Conservation (phyloP, 768 basidiomycete species). For the Trametes gibbosa region DNA sequence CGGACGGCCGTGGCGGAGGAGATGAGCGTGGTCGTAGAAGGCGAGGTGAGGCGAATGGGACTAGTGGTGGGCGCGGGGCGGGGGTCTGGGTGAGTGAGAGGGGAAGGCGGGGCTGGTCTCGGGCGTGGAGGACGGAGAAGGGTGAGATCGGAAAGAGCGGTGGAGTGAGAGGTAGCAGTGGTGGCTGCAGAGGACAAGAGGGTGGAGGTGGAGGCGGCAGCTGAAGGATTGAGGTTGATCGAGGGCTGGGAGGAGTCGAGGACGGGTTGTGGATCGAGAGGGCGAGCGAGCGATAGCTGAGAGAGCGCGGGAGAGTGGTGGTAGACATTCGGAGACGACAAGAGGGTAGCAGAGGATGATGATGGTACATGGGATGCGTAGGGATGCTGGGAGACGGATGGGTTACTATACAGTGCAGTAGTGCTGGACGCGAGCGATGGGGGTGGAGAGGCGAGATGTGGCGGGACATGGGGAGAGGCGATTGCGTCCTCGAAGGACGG, state of each 20-base stretch:
- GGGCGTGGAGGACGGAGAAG: constrained; percentile 10
- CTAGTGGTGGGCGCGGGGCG: neutral
- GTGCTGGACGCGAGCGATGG: neutral
- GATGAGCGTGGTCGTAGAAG: constrained; percentile 12
- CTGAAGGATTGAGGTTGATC: neutral
- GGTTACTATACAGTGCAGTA: neutral
- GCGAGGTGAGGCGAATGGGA: constrained; percentile 6
- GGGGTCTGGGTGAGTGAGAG: neutral
- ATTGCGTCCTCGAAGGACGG: constrained; percentile 74
- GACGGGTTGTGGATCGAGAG: neutral
- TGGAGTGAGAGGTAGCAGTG: neutral
- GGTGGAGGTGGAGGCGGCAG: constrained; percentile 3
- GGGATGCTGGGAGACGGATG: neutral
- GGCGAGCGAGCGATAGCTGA: neutral
- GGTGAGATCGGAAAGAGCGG: constrained; percentile 8
- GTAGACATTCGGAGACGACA: constrained; percentile 2
- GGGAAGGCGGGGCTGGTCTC: constrained; percentile 1
- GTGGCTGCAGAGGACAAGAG: neutral
- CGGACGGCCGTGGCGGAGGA: constrained; percentile 6
- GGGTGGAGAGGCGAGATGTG: constrained; percentile 16
- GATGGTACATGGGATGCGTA: constrained; percentile 5
- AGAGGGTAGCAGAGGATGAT: constrained; percentile 9
- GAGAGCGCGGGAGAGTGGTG: constrained; percentile 4
- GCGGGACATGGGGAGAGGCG: constrained; percentile 21
- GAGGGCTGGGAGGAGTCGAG: neutral